Percentiles rank a stretch among this genome's conserved stretches.
phyloP scores from a whole-genome alignment of 306 rosid species.

The Gillenia trifoliata region DNA sequence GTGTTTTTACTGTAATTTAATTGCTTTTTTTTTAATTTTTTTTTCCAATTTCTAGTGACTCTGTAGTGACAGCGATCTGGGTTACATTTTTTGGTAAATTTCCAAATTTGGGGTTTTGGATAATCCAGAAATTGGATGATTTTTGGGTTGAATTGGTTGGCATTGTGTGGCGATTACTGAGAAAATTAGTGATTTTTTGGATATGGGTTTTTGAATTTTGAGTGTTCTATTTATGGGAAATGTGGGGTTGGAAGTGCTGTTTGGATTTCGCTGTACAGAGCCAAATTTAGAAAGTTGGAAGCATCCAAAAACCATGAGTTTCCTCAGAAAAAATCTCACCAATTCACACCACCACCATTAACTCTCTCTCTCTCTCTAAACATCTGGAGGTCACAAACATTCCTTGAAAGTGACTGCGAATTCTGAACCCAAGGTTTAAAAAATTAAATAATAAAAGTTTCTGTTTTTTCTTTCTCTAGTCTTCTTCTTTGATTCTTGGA shows the following conservation, averaged over 20 bases:
- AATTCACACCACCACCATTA: slow-evolving; percentile 19
- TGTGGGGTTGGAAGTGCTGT: slow-evolving; percentile 13
- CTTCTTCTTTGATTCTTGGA: neutral
- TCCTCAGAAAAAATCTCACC: slow-evolving; percentile 27
- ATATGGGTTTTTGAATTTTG: neutral
- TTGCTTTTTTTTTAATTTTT: neutral
- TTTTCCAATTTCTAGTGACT: neutral
- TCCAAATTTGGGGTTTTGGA: neutral
- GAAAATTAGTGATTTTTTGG: neutral
- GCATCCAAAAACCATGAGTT: slow-evolving; percentile 14
- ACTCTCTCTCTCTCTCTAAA: slow-evolving; percentile 13
- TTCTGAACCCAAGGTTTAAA: slow-evolving; percentile 29
- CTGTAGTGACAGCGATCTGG: neutral
- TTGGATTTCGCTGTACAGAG: slow-evolving; percentile 27
- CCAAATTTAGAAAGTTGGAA: slow-evolving; percentile 32
- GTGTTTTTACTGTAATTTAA: neutral
- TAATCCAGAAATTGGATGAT: neutral
- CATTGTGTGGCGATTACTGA: neutral
- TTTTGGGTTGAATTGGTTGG: slow-evolving; percentile 14
- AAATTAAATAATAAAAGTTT: neutral
- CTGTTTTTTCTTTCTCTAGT: neutral
- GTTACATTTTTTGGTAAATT: neutral
- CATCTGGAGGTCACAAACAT: slow-evolving; percentile 32
- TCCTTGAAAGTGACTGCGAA: slow-evolving; percentile 33
- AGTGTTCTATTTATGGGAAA: slow-evolving; percentile 27